Base-by-base conservation (phyloP, 2,329 filamentous ascomycete genomes). In the Nannizzia gypsea region DNA sequence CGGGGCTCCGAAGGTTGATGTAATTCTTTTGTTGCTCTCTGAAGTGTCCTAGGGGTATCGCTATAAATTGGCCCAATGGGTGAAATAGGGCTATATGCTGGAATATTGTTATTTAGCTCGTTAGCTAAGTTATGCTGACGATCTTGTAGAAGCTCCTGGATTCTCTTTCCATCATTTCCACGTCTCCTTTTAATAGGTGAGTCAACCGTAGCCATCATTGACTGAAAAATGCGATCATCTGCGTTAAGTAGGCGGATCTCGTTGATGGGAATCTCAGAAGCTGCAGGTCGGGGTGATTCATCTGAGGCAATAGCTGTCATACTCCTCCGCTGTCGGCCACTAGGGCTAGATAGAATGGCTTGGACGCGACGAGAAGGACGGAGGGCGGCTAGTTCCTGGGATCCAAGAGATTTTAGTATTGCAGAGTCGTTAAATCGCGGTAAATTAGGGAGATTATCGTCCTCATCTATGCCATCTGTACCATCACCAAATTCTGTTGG, bases 71-170 rank as follows among this genome's bases (percentile, higher is more conserved):
- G 24, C 5, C 26, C 48, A 52, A 28, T 28, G 22, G 48, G 42
- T 88, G 89, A 36, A 74, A 90, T 38, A 92, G 92, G 44, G 92
- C 92, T 1, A 84, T 92, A 38, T 90, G 88, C 76, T 82, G 90
- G 67, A 78, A 75, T 3, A 77, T 93, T 17, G 75, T 93, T 17
- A 75, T 97, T 64, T 81, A 84, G 58, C 79, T 81, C 58, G 88
- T 96, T 75, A 83, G 95, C 62, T 83, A 86, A 70, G 84, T 86
- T 70, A 87, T 90, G 36, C 72, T 95, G 62, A 83, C 26, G 22
- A n/a, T 11, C 17, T 28, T 28, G 48, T 6, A 52, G 11, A 17
- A 40, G 13, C 20, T 17, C 36, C 31, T 28, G 40, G 34, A 72
- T 60, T 28, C 63, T 67, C 52, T 68, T 68, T 2, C 71, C 69